These are phyloP conservation scores for Mortierella sp. DNA, from an alignment of 371 early-diverging fungal species.

Conservation along the genomic window DNA sequence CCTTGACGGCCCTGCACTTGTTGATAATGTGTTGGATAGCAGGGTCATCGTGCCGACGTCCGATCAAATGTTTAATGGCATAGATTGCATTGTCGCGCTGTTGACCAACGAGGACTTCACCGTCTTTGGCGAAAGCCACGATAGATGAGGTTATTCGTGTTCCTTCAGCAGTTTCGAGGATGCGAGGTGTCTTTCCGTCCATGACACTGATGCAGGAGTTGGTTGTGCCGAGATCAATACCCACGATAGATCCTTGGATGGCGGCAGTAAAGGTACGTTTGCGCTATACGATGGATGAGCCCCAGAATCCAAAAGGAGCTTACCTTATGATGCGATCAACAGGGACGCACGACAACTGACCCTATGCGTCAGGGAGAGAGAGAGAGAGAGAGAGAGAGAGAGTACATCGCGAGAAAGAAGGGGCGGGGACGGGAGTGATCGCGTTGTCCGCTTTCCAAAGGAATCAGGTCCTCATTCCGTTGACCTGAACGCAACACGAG, in stretches of 20 bases:
- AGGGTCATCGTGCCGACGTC: slow-evolving; percentile 89
- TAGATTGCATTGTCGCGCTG: slow-evolving; percentile 95
- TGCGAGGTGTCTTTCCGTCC: slow-evolving; percentile 96
- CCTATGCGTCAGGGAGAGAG: too few relatives aligned
- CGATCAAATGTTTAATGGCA: slow-evolving; percentile 97
- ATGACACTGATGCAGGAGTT: slow-evolving; percentile 99
- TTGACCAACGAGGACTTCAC: slow-evolving; percentile 94
- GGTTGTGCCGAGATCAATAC: slow-evolving; percentile 99
- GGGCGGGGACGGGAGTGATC: too few relatives aligned
- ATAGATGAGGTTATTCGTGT: slow-evolving; percentile 98
- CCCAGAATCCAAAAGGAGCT: too few relatives aligned
- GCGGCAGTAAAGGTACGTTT: slow-evolving; percentile 62
- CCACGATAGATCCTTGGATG: slow-evolving; percentile 91
- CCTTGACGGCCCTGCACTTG: slow-evolving; percentile 89
- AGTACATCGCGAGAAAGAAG: too few relatives aligned
- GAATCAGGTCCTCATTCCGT: too few relatives aligned
- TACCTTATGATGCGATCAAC: too few relatives aligned
- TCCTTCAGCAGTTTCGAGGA: slow-evolving; percentile 97
- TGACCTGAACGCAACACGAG: too few relatives aligned
- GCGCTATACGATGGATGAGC: slow-evolving; percentile 27
- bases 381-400: too few relatives aligned
- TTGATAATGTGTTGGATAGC: slow-evolving; percentile 88
- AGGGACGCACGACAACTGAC: too few relatives aligned
- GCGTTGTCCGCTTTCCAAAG: too few relatives aligned
- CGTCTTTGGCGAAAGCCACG: slow-evolving; percentile 93